Conservation (phyloP, 352 stramenopile species). For the Globisporangium spinosum region DNA sequence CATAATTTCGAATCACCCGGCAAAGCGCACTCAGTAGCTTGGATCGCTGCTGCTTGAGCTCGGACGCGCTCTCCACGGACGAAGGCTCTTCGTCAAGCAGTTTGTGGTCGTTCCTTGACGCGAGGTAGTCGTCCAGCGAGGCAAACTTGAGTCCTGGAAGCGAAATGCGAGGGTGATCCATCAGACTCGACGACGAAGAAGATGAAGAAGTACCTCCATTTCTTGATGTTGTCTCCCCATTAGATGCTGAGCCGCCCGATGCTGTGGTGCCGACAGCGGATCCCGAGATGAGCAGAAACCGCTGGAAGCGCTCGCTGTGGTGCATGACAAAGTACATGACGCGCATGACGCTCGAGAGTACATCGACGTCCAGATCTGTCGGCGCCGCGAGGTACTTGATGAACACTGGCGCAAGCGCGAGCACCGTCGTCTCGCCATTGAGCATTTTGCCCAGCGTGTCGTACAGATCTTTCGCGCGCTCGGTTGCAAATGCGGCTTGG, state of each 20-base stretch:
- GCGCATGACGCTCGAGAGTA: slow-evolving; percentile 46
- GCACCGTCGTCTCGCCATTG: slow-evolving; percentile 31
- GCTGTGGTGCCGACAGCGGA: neutral
- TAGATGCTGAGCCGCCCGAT: neutral
- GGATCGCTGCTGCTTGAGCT: slow-evolving; percentile 30
- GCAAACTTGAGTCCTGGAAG: slow-evolving; percentile 38
- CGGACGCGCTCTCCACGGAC: slow-evolving; percentile 25
- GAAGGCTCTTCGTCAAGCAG: slow-evolving; percentile 10
- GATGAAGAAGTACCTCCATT: neutral
- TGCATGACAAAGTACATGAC: slow-evolving; percentile 53
- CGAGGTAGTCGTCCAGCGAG: slow-evolving; percentile 49
- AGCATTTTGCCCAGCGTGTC: slow-evolving; percentile 57
- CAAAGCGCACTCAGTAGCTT: slow-evolving; percentile 50
- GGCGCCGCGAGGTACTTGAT: slow-evolving; percentile 45
- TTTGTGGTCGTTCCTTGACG: slow-evolving; percentile 13
- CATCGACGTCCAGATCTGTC: slow-evolving; percentile 32
- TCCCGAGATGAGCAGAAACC: slow-evolving; percentile 39
- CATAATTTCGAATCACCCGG: slow-evolving; percentile 46
- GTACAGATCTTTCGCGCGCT: slow-evolving; percentile 44
- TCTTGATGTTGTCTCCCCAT: neutral
- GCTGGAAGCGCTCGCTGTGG: slow-evolving; percentile 43
- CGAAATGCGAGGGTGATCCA: slow-evolving; percentile 35
- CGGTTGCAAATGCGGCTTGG: slow-evolving; percentile 29
- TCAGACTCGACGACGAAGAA: slow-evolving; percentile 12
- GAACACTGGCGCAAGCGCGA: slow-evolving; percentile 42